Conservation (phyloP, 305 asterid species). For the Rubia balearica region DNA sequence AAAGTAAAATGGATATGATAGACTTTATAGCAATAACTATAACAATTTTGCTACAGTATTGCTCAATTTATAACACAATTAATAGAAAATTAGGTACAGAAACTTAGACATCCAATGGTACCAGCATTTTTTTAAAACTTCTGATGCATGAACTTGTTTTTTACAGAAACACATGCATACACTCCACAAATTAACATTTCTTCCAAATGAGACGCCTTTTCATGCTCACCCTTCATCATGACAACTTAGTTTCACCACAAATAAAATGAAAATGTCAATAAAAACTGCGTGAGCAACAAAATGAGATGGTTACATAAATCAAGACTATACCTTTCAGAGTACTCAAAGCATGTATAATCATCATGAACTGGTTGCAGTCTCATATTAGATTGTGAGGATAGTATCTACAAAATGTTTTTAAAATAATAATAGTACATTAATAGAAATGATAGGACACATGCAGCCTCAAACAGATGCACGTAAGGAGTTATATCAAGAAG, state of each 20-base stretch:
- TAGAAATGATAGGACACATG: slow-evolving; percentile 19
- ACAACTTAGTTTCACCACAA: not conserved
- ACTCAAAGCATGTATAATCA: slow-evolving; percentile 86
- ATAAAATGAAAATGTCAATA: not conserved
- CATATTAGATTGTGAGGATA: slow-evolving; percentile 77
- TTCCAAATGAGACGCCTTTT: not conserved
- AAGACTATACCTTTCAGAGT: slow-evolving; percentile 68
- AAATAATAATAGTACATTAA: slow-evolving; percentile 1
- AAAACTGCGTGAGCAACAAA: not conserved
- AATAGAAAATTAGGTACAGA: not conserved
- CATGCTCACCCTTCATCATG: not conserved
- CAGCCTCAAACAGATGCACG: slow-evolving; percentile 10
- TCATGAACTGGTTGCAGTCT: slow-evolving; percentile 67
- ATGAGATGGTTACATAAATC: slow-evolving; percentile 11
- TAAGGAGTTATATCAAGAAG: not conserved
- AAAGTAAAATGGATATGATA: not conserved
- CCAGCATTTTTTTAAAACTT: not conserved
- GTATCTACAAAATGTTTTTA: slow-evolving; percentile 44
- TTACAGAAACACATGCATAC: not conserved
- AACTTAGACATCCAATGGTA: not conserved
- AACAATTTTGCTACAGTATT: not conserved
- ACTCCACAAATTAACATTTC: not conserved
- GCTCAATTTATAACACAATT: not conserved
- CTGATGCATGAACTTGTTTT: not conserved
- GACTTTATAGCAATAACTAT: not conserved